A percentile compares a stretch with the other conserved stretches of the same genome.
These are phyloP conservation scores for Candida caryicola DNA, from an alignment of 805 yeast species.

Conservation along the genomic window DNA sequence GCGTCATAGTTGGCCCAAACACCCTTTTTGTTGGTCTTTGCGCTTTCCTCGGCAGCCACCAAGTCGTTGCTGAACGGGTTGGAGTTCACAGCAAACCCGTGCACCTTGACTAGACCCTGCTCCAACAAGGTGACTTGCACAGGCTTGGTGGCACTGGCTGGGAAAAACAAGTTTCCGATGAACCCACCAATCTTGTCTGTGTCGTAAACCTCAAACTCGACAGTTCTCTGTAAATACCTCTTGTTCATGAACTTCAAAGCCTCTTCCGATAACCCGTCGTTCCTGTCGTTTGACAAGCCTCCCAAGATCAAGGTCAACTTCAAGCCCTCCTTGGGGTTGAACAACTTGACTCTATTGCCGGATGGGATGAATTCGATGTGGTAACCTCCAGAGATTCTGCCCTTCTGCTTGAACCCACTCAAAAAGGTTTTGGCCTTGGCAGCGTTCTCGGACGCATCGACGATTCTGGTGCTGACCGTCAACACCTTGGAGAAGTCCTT, in stretches of 20 bases:
- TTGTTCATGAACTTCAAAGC: constrained; percentile 55
- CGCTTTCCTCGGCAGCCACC: constrained; percentile 58
- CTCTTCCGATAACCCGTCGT: constrained; percentile 40
- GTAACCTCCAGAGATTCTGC: constrained; percentile 55
- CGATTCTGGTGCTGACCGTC: constrained; percentile 57
- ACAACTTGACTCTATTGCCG: constrained; percentile 64
- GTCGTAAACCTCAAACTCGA: constrained; percentile 63
- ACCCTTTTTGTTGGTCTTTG: constrained; percentile 55
- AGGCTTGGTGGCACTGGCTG: constrained; percentile 47
- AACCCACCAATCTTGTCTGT: constrained; percentile 80
- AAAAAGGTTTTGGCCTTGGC: constrained; percentile 72
- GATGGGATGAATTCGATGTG: constrained; percentile 67
- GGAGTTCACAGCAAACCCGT: constrained; percentile 60
- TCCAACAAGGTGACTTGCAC: constrained; percentile 56
- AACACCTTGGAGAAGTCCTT: constrained; percentile 42
- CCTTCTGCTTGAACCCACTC: constrained; percentile 64
- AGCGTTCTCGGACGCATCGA: constrained; percentile 76
- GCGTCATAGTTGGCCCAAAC: constrained; percentile 64
- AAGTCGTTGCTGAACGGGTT: constrained; percentile 56
- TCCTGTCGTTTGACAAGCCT: constrained; percentile 53
- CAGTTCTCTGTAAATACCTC: constrained; percentile 67
- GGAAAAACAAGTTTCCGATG: constrained; percentile 63
- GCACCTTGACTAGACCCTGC: constrained; percentile 63
- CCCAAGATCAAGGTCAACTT: constrained; percentile 71
- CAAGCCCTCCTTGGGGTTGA: constrained; percentile 68